phyloP scores from a whole-genome alignment of 2,329 filamentous ascomycete genomes.

The Pestalotiopsis fici region DNA sequence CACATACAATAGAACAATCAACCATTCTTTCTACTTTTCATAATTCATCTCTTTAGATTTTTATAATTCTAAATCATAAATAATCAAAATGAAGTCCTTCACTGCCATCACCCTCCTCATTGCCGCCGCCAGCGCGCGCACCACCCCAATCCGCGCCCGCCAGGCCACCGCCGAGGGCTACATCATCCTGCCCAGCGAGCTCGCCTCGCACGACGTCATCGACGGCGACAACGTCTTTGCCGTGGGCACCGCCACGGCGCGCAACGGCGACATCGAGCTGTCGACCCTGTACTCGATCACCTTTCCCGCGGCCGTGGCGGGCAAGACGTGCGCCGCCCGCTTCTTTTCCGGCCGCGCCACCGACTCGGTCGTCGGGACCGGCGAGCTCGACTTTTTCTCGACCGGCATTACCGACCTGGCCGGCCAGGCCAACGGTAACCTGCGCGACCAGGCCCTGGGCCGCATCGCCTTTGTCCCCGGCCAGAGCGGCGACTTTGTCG shows the following conservation, averaged over 20 bases:
- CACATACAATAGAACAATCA: neutral
- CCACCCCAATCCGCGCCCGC: neutral
- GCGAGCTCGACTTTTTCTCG: slow-evolving; percentile 1
- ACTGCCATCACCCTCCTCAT: neutral
- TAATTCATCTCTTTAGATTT: neutral
- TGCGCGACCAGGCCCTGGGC: neutral
- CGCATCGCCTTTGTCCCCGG: neutral
- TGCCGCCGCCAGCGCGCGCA: slow-evolving; percentile 1
- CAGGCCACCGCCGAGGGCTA: neutral
- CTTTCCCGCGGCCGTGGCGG: neutral
- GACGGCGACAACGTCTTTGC: neutral
- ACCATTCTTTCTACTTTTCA: neutral
- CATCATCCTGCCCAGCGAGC: neutral
- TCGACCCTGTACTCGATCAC: neutral
- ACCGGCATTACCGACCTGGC: neutral
- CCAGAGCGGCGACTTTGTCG: neutral
- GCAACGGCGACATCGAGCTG: neutral
- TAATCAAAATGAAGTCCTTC: slow-evolving; percentile 5
- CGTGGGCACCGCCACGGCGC: neutral
- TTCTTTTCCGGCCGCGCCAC: neutral
- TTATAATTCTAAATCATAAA: neutral
- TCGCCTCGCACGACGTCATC: slow-evolving; percentile 2
- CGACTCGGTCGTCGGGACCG: neutral
- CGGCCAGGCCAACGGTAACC: neutral
- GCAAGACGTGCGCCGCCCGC: neutral